A percentile compares a stretch with the other conserved stretches of the same genome.
Evolutionary conservation across 2,329 filamentous ascomycete genomes (phyloP).

Genomic region (Periconia sp.): DNA sequence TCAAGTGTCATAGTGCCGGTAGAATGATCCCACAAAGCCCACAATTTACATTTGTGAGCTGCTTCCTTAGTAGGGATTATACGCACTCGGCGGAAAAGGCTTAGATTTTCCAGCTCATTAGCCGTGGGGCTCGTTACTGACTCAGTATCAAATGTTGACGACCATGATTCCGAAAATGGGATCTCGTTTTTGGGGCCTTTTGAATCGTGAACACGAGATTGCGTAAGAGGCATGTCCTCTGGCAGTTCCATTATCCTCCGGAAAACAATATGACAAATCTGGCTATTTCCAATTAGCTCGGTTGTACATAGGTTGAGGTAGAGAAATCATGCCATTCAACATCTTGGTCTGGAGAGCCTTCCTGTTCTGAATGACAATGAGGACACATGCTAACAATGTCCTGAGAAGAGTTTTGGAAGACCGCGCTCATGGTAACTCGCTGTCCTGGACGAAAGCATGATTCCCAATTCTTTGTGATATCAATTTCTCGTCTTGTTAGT

Average conservation of each 20-base stretch:
- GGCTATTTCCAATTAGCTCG: neutral
- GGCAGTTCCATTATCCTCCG: neutral
- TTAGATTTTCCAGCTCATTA: neutral
- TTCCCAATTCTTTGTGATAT: constrained; percentile 26
- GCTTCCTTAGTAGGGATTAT: neutral
- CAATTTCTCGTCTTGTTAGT: constrained; percentile 17
- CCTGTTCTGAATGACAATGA: neutral
- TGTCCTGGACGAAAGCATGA: constrained; percentile 36
- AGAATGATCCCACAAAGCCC: neutral
- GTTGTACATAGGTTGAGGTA: too few relatives aligned
- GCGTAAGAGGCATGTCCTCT: neutral
- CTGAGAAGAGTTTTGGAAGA: neutral
- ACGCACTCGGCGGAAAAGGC: neutral
- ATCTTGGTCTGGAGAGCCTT: neutral
- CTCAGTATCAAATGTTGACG: neutral
- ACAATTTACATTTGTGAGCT: neutral
- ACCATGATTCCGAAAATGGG: neutral
- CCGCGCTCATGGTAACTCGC: constrained; percentile 32
- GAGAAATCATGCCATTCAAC: neutral
- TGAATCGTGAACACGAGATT: neutral
- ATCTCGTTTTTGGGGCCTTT: neutral
- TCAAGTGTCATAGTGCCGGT: neutral
- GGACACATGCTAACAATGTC: neutral
- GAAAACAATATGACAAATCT: neutral
- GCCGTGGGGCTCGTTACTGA: neutral